These are phyloP conservation scores for Suillus clintonianus DNA, from an alignment of 768 basidiomycete genomes.

Conservation along the genomic window DNA sequence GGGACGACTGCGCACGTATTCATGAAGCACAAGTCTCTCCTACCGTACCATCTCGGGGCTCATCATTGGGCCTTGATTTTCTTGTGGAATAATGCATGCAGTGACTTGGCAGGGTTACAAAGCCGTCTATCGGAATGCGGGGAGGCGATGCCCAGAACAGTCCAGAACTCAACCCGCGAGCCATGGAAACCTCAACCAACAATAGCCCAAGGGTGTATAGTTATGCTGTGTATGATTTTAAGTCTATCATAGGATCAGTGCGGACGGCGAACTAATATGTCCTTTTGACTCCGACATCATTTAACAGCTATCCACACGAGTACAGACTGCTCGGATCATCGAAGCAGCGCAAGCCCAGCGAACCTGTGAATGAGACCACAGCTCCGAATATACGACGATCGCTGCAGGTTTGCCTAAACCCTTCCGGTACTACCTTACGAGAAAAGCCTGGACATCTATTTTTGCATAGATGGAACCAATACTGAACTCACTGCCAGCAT, in stretches of 20 bases:
- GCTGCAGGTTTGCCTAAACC: background rate
- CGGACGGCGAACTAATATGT: background rate
- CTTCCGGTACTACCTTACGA: background rate
- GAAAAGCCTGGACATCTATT: background rate
- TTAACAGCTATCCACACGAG: background rate
- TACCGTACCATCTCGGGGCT: slow-evolving; percentile 36
- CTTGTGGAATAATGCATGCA: slow-evolving; percentile 37
- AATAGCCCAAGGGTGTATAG: background rate
- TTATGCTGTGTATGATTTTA: background rate
- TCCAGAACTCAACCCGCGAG: background rate
- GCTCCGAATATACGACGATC: background rate
- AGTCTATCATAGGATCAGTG: background rate
- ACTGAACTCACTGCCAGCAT: background rate
- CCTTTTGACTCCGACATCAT: background rate
- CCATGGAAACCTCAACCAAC: background rate
- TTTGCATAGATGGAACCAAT: background rate
- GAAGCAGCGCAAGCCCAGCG: background rate
- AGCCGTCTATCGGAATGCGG: slow-evolving; percentile 29
- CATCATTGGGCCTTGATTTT: slow-evolving; percentile 23
- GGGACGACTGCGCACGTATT: slow-evolving; percentile 33
- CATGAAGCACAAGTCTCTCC: slow-evolving; percentile 26
- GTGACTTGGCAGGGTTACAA: slow-evolving; percentile 21
- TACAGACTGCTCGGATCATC: background rate
- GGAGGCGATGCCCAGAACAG: background rate
- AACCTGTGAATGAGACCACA: background rate